Conservation (phyloP, 441 rosid species). For the Biscutella laevigata region DNA sequence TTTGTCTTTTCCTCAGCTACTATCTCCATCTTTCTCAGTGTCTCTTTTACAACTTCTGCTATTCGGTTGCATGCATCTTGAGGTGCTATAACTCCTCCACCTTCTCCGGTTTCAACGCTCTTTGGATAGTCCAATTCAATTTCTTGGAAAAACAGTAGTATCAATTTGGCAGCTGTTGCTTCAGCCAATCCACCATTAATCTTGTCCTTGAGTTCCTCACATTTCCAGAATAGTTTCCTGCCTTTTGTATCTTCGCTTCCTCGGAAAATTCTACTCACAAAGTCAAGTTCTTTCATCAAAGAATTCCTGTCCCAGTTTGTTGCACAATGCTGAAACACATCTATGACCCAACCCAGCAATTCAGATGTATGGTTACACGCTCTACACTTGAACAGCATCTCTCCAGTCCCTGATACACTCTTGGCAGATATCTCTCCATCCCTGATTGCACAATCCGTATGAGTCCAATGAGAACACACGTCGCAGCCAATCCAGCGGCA, state of each 20-base stretch:
- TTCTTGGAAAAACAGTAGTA: conserved; percentile 81
- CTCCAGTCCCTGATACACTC: conserved; percentile 57
- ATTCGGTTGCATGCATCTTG: conserved; percentile 91
- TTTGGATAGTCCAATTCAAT: conserved; percentile 76
- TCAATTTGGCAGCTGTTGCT: conserved; percentile 61
- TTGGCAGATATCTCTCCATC: conserved; percentile 78
- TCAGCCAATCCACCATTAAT: conserved; percentile 71
- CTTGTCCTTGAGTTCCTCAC: conserved; percentile 71
- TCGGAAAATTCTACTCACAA: conserved; percentile 74
- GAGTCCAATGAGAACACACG: conserved; percentile 95
- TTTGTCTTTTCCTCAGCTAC: conserved; percentile 86
- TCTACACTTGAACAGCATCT: conserved; percentile 82
- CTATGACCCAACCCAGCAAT: conserved; percentile 93
- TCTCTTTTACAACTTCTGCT: conserved; percentile 88
- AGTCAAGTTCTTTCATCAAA: conserved; percentile 80
- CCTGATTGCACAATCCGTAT: conserved; percentile 91
- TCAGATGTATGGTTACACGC: conserved; percentile 91
- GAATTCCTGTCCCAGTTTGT: conserved; percentile 85
- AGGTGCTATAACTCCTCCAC: conserved; percentile 73
- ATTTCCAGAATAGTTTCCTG: conserved; percentile 76
- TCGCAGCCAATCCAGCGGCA: conserved; percentile 99
- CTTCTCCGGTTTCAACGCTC: conserved; percentile 70
- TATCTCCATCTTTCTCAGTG: conserved; percentile 90
- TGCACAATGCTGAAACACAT: conserved; percentile 93
- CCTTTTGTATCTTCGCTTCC: conserved; percentile 95